Conservation (phyloP, 2,329 filamentous ascomycete species). For the Pseudogymnoascus destructans region DNA sequence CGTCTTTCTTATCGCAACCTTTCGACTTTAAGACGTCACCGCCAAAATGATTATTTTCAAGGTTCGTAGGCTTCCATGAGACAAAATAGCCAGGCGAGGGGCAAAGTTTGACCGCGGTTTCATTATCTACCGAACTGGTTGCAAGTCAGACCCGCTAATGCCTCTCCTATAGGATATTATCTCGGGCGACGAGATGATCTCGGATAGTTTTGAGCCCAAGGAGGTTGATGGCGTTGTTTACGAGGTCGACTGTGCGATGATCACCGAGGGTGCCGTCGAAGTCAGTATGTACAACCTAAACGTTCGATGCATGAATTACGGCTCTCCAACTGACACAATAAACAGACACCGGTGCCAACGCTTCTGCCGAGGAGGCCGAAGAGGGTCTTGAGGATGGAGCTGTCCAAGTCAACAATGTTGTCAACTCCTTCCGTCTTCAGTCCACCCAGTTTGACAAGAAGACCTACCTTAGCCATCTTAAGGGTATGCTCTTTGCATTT, state of each 20-base stretch:
- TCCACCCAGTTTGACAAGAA: slow-evolving; percentile 78
- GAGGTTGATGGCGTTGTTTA: slow-evolving; percentile 67
- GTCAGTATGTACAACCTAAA: slow-evolving; percentile 41
- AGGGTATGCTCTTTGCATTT: slow-evolving; percentile 44
- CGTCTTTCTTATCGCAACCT: slow-evolving; percentile 11
- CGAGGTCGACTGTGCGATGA: slow-evolving; percentile 87
- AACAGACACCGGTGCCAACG: slow-evolving; percentile 82
- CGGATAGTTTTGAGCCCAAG: slow-evolving; percentile 81
- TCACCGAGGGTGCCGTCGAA: slow-evolving; percentile 60
- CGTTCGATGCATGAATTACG: neutral
- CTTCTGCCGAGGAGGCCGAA: slow-evolving; percentile 81
- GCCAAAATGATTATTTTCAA: slow-evolving; percentile 63
- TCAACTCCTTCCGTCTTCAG: slow-evolving; percentile 82
- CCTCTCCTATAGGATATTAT: slow-evolving; percentile 57
- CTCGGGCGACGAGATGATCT: slow-evolving; percentile 89
- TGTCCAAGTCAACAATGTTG: slow-evolving; percentile 79
- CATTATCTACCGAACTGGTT: slow-evolving; percentile 11
- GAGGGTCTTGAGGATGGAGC: slow-evolving; percentile 58
- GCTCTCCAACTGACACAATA: slow-evolving; percentile 14
- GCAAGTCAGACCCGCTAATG: slow-evolving; percentile 12
- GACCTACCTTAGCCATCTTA: slow-evolving; percentile 68
- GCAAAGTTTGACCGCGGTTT: slow-evolving; percentile 11
- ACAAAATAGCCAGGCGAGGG: neutral
- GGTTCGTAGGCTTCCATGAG: slow-evolving; percentile 30
- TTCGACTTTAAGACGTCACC: slow-evolving; percentile 22